A percentile compares a stretch with the other conserved stretches of the same genome.
phyloP scores from a whole-genome alignment of 352 stramenopile species.

The Globisporangium nunn region DNA sequence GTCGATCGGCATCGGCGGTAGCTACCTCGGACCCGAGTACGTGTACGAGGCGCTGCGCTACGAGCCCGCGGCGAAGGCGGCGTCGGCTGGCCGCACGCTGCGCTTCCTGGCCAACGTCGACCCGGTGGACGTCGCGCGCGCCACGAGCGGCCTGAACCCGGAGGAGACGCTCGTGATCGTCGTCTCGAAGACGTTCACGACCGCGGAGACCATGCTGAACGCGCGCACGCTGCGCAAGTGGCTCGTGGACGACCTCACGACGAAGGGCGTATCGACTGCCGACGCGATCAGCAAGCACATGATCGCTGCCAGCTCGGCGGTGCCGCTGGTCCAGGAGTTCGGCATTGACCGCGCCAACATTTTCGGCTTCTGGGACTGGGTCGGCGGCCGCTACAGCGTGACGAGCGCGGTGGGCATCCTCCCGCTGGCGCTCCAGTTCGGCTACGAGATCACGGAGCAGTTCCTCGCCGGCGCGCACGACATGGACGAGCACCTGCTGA shows the following conservation, averaged over 20 bases:
- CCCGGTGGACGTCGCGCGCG: constrained; percentile 93
- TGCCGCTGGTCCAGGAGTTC: constrained; percentile 85
- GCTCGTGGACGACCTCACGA: constrained; percentile 89
- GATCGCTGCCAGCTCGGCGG: constrained; percentile 83
- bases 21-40: constrained; percentile 96
- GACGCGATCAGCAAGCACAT: constrained; percentile 93
- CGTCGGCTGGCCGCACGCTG: constrained; percentile 81
- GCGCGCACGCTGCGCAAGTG: constrained; percentile 93
- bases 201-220: constrained; percentile 99
- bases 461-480: constrained; percentile 95
- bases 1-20: constrained; percentile 95
- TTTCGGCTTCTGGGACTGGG: constrained; percentile 99
- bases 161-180: constrained; percentile 96
- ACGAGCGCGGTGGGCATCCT: constrained; percentile 96
- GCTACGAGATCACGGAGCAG: constrained; percentile 84
- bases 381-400: constrained; percentile 96
- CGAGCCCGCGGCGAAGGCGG: constrained; percentile 80
- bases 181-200: constrained; percentile 98
- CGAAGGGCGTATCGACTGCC: constrained; percentile 69
- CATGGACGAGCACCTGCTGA: constrained; percentile 97
- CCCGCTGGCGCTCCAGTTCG: constrained; percentile 95
- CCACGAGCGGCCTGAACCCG: constrained; percentile 88
- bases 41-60: constrained; percentile 92
- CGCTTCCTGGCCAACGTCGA: constrained; percentile 98
- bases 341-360: constrained; percentile 94